Evolutionary conservation across 1,284 basidiomycete genomes (phyloP).

Genomic region (Cystobasidiaceae sp.): DNA sequence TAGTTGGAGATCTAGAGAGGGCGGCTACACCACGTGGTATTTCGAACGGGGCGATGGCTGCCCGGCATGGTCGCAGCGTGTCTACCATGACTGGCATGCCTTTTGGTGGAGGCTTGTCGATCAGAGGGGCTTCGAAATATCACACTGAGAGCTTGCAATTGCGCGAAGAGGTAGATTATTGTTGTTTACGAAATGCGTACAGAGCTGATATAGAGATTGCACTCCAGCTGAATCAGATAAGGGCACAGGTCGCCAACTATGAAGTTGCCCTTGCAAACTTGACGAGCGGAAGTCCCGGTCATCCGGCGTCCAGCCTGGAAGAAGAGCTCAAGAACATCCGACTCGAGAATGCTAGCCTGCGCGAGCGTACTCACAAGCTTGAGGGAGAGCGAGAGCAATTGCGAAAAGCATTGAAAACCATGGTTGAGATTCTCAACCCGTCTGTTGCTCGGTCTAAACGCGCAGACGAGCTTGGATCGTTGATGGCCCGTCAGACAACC

Average conservation of each 20-base stretch:
- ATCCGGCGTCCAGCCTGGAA: too few relatives aligned
- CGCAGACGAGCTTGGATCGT: too few relatives aligned
- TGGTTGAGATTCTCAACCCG: too few relatives aligned
- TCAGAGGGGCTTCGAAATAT: constrained; percentile 19
- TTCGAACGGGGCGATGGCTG: not conserved
- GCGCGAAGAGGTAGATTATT: constrained; percentile 4
- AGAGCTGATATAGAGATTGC: not conserved
- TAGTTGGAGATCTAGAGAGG: constrained; percentile 14
- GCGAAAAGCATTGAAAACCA: too few relatives aligned
- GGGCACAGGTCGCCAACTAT: not conserved
- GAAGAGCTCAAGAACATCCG: too few relatives aligned
- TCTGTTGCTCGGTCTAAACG: too few relatives aligned
- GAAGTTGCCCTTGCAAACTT: constrained; percentile 3
- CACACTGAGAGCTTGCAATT: constrained; percentile 19
- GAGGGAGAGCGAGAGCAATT: too few relatives aligned
- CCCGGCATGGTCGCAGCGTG: not conserved
- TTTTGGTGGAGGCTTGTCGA: not conserved
- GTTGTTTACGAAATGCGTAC: not conserved
- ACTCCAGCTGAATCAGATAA: constrained; percentile 13
- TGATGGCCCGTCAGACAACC: too few relatives aligned
- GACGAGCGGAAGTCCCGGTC: too few relatives aligned
- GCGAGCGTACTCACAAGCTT: too few relatives aligned
- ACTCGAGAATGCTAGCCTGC: too few relatives aligned
- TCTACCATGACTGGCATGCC: not conserved
- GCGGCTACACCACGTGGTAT: constrained; percentile 18